Evolutionary conservation across 495 filamentous ascomycete species (phyloP).

Genomic region (Mytilinidion resinicola): DNA sequence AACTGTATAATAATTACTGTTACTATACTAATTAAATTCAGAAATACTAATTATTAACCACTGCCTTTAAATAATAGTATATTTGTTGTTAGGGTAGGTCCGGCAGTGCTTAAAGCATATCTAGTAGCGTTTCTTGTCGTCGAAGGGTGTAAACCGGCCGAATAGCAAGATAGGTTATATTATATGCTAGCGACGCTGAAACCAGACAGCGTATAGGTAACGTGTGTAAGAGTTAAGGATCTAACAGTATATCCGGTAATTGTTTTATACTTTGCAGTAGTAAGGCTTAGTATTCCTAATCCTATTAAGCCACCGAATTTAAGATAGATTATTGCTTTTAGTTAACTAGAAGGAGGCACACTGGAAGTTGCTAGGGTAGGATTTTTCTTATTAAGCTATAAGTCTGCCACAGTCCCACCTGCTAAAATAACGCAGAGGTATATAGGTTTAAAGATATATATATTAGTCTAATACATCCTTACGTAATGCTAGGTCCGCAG

Average conservation of each 20-base stretch:
- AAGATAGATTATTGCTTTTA: neutral
- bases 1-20: neutral
- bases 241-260: no score
- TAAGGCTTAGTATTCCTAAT: conserved; percentile 1
- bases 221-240: no score
- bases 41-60: neutral
- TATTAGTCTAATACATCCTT: neutral
- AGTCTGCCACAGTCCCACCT: neutral
- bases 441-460: neutral
- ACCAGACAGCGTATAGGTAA: no score
- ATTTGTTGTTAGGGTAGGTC: neutral
- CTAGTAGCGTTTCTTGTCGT: no score
- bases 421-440: neutral
- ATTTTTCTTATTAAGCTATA: neutral
- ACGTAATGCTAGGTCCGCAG: neutral
- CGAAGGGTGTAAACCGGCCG: no score
- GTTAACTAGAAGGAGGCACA: neutral
- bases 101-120: neutral
- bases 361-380: neutral
- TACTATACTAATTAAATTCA: neutral
- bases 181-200: no score
- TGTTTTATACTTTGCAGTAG: neutral
- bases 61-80: neutral
- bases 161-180: no score
- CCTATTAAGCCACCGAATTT: neutral